Conservation (phyloP, 257 asterid species). For the Solanum lignicaule region DNA sequence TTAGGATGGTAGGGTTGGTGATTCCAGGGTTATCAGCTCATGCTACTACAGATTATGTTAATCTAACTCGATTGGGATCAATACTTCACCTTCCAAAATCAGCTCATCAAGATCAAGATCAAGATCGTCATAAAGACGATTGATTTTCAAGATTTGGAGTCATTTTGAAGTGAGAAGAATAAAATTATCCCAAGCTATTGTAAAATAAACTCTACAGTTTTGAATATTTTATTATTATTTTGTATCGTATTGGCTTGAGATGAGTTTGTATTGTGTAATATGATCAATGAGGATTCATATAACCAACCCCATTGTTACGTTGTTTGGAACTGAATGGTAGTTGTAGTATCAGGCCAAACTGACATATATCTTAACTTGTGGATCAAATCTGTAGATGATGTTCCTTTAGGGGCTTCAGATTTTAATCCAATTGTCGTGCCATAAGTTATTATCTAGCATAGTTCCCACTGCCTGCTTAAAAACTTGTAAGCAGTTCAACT, state of each 20-base stretch:
- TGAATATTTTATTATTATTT: background rate
- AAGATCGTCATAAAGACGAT: background rate
- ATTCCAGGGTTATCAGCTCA: slow-evolving; percentile 52
- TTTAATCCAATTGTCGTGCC: background rate
- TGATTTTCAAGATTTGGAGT: background rate
- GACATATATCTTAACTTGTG: background rate
- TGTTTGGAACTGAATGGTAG: background rate
- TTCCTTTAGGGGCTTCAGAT: background rate
- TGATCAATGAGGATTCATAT: background rate
- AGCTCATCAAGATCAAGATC: background rate
- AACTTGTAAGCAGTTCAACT: background rate
- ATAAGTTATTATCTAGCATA: background rate
- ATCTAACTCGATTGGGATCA: slow-evolving; percentile 40
- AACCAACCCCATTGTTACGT: background rate
- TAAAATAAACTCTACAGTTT: background rate
- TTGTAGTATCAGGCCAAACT: background rate
- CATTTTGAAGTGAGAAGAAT: background rate
- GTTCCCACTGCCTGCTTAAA: background rate
- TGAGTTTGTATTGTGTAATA: background rate
- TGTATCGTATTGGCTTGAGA: background rate
- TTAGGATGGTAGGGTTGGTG: slow-evolving; percentile 27
- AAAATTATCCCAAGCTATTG: background rate
- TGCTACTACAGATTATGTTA: slow-evolving; percentile 46
- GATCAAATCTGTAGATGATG: background rate
- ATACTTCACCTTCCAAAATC: background rate